These are phyloP conservation scores for Yamadazyma paraphyllophila DNA, from an alignment of 805 yeast species.

Conservation along the genomic window DNA sequence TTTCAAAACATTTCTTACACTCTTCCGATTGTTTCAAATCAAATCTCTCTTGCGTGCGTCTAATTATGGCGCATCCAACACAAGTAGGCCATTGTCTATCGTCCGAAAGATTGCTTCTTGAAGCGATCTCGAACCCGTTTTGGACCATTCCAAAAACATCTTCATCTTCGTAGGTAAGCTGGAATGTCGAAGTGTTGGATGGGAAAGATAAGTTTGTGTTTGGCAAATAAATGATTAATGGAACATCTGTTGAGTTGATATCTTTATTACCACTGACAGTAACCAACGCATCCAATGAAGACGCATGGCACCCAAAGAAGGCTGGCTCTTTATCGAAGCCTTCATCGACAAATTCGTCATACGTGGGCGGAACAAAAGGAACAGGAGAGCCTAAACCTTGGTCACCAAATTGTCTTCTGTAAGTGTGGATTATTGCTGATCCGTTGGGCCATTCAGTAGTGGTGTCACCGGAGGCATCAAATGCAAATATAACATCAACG, in stretches of 20 bases:
- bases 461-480: conserved; percentile 43
- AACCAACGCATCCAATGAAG: conserved; percentile 53
- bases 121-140: conserved; percentile 73
- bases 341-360: conserved; percentile 53
- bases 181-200: conserved; percentile 71
- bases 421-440: conserved; percentile 35
- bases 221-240: conserved; percentile 73
- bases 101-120: conserved; percentile 62
- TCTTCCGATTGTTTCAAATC: conserved; percentile 60
- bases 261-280: conserved; percentile 20
- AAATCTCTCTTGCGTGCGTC: conserved; percentile 71
- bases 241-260: conserved; percentile 36
- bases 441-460: conserved; percentile 42
- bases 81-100: conserved; percentile 72
- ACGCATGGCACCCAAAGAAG: conserved; percentile 79
- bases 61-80: conserved; percentile 78
- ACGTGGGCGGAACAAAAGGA: conserved; percentile 74
- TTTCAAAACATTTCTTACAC: conserved; percentile 67
- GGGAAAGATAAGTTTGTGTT: conserved; percentile 63
- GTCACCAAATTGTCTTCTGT: conserved; percentile 30
- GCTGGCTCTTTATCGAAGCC: conserved; percentile 67
- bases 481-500: conserved; percentile 43
- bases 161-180: conserved; percentile 56
- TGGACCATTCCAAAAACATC: conserved; percentile 59
- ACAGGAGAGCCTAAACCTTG: conserved; percentile 62